phyloP scores from a whole-genome alignment of 2,329 filamentous ascomycete genomes.

The Stachybotrys chartarum region DNA sequence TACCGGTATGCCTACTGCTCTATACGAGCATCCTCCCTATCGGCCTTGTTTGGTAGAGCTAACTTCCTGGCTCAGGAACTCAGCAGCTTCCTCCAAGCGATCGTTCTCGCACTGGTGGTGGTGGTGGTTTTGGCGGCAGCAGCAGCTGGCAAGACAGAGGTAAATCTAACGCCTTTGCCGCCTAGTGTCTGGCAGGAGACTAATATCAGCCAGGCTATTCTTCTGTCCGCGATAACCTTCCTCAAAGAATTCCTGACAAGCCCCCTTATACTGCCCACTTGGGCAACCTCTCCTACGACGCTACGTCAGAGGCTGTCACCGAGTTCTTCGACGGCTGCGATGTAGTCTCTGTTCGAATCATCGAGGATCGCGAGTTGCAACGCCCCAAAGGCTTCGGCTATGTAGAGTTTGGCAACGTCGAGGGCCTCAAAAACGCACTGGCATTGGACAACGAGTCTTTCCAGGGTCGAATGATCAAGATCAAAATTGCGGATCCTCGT shows the following conservation, averaged over 20 bases:
- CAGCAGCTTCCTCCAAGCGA: constrained; percentile 48
- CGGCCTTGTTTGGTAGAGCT: constrained; percentile 4
- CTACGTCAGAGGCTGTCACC: constrained; percentile 72
- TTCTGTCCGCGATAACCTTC: constrained; percentile 57
- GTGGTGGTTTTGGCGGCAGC: constrained; percentile 9
- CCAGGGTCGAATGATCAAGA: constrained; percentile 81
- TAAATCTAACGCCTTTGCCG: constrained; percentile 16
- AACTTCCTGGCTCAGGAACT: constrained; percentile 35
- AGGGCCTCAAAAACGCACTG: constrained; percentile 87
- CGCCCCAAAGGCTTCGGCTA: constrained; percentile 98
- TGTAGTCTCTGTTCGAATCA: constrained; percentile 86
- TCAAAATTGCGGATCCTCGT: constrained; percentile 98
- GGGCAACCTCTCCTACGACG: constrained; percentile 94
- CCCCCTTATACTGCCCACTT: constrained; percentile 94
- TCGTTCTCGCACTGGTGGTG: constrained; percentile 28
- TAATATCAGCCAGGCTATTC: constrained; percentile 41
- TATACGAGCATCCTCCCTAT: background rate
- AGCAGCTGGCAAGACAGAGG: constrained; percentile 37
- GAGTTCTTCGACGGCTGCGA: constrained; percentile 82
- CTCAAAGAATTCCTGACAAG: constrained; percentile 69
- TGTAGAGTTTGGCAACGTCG: constrained; percentile 82
- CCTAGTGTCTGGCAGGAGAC: constrained; percentile 1
- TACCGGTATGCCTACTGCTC: constrained; percentile 22
- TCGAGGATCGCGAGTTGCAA: constrained; percentile 89
- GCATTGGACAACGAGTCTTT: constrained; percentile 75